These are phyloP conservation scores for Neurospora discreta DNA, from an alignment of 495 filamentous ascomycete genomes.

Conservation along the genomic window DNA sequence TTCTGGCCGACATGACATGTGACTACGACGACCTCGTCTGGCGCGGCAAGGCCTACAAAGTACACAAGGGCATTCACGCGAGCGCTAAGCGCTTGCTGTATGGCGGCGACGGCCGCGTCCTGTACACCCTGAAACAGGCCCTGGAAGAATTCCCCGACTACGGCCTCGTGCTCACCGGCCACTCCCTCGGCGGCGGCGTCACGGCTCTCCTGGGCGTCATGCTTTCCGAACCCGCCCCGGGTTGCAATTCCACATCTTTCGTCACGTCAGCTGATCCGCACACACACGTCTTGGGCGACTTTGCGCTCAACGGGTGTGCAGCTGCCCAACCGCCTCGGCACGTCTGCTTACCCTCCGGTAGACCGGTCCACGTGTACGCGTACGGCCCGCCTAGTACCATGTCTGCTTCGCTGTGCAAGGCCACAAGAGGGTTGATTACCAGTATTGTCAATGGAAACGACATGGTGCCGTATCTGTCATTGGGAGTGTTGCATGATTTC, in stretches of 20 bases:
- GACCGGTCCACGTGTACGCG: conserved; percentile 68
- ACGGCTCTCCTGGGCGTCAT: conserved; percentile 64
- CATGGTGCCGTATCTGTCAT: conserved; percentile 60
- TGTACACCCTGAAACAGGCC: conserved; percentile 58
- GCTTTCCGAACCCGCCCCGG: conserved; percentile 49
- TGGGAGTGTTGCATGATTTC: conserved; percentile 66
- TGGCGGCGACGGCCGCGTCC: conserved; percentile 51
- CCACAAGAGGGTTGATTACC: conserved; percentile 65
- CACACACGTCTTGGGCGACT: conserved; percentile 29
- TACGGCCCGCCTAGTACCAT: conserved; percentile 67
- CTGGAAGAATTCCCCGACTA: conserved; percentile 62
- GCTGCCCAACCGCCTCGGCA: conserved; percentile 9
- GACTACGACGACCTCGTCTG: conserved; percentile 65
- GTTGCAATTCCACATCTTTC: conserved; percentile 19
- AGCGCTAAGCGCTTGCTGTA: conserved; percentile 60
- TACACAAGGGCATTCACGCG: conserved; percentile 76
- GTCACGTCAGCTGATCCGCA: conserved; percentile 36
- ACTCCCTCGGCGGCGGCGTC: conserved; percentile 67
- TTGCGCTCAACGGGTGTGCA: not conserved
- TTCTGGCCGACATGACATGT: conserved; percentile 72
- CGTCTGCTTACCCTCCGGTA: conserved; percentile 49
- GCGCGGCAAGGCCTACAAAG: conserved; percentile 56
- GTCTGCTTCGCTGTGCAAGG: conserved; percentile 58
- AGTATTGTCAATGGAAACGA: conserved; percentile 64
- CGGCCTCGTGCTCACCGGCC: conserved; percentile 64